Conservation (phyloP, 257 asterid species). For the Solanum chmielewskii region DNA sequence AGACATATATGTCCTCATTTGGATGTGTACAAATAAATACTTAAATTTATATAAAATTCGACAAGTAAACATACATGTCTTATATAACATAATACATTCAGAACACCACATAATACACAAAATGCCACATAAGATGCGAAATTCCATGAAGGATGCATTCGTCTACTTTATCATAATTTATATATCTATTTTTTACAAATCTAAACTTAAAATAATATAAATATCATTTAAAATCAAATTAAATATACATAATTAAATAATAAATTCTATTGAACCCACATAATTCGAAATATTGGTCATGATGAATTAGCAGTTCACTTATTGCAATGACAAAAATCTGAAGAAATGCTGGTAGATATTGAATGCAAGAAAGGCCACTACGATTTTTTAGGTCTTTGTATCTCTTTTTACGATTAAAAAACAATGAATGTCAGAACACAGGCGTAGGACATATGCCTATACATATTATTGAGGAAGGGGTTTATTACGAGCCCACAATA, state of each 20-base stretch:
- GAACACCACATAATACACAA: neutral
- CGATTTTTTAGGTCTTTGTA: neutral
- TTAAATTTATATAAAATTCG: no score
- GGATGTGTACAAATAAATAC: no score
- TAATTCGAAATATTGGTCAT: neutral
- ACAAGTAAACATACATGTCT: rapidly evolving
- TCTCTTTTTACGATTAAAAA: neutral
- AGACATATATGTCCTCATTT: neutral
- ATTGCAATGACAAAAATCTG: neutral
- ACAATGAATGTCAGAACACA: neutral
- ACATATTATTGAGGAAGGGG: neutral
- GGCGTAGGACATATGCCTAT: neutral
- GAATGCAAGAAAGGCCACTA: neutral
- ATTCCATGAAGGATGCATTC: neutral
- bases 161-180: neutral
- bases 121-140: neutral
- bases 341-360: neutral
- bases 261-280: neutral
- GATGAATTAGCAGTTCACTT: neutral
- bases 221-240: no score
- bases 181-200: rapidly evolving
- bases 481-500: neutral
- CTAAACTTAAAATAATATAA: no score
- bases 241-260: neutral
- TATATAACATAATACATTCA: no score